Evolutionary conservation across 768 basidiomycete genomes (phyloP), one percentile per base, ranked within the genome.

Genomic region (Mycena kentingensis): DNA sequence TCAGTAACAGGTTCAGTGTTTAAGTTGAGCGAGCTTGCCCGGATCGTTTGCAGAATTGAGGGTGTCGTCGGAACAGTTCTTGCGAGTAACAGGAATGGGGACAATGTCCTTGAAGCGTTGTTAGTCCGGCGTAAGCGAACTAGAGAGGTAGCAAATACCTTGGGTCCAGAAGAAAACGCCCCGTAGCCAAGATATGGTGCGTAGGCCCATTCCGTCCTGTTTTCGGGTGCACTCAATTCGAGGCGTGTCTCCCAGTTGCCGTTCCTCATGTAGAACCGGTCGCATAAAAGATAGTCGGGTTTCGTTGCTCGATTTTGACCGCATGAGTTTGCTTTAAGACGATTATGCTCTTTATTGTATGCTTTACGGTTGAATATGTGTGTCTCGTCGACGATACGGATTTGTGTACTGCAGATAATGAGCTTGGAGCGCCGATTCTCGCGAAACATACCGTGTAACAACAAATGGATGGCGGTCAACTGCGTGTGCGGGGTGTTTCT

Each of bases 401-500:
- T 61, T 16, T 69, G 66, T 2, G 73, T 69, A 21, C 74, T 75
- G 53, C 37, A 28, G 6, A 25, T 5, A 46, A 15, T 26, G 18
- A 38, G 31, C 10, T 34, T 24, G 11, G 3, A 25, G 5, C 16
- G 15, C 3, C 39, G 26, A 24, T 45, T 21, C 2, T 4, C 16
- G 21, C 5, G n/a, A 22, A 1, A 55, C 63, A 12, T 37, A 71
- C 71, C 70, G 67, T 43, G 72, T 72, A 7, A 70, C 59, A 27
- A 75, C 58, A 35, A 71, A 72, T 2, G 73, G 73, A 52, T 72
- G 71, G 4, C 60, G 54, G 32, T 63, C 57, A 8, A 67, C 46
- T 10, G 61, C 55, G 3, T 65, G 52, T 6, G 54, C 55, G 18
- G 51, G 55, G 22, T 56, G 25, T 38, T 32, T 51, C 7, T 25